Percentiles rank a stretch among this genome's conserved stretches.
Conservation (phyloP, 345 rosid species). For the Lepidium africanum region DNA sequence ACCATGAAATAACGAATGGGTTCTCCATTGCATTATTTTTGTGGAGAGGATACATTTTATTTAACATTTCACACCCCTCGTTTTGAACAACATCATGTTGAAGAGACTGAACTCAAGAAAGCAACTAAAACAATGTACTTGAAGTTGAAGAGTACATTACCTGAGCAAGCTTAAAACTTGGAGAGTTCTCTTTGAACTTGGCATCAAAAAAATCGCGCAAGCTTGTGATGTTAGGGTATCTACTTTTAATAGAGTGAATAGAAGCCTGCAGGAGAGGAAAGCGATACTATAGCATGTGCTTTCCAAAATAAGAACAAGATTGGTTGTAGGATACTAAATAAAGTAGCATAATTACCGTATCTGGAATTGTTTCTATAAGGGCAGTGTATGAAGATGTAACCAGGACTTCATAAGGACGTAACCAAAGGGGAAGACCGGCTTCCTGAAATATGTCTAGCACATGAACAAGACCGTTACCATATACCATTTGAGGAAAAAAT, state of each 20-base stretch:
- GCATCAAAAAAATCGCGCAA: slow-evolving; percentile 88
- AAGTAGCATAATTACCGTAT: slow-evolving; percentile 49
- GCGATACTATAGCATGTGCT: no score
- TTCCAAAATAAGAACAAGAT: no score
- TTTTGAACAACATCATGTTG: not conserved
- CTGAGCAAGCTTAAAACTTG: slow-evolving; percentile 94
- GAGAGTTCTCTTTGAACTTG: slow-evolving; percentile 74
- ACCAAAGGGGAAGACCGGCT: slow-evolving; percentile 99
- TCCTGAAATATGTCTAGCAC: slow-evolving; percentile 90
- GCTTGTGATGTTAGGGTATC: slow-evolving; percentile 76
- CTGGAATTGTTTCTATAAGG: slow-evolving; percentile 95
- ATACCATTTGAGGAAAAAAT: not conserved
- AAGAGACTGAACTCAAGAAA: not conserved
- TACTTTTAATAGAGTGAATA: slow-evolving; percentile 82
- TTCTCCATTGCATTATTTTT: not conserved
- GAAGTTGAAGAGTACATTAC: slow-evolving; percentile 32
- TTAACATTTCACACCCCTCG: not conserved
- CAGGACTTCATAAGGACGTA: slow-evolving; percentile 91
- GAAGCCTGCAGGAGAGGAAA: no score
- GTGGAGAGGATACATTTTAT: not conserved
- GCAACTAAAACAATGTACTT: slow-evolving; percentile 1
- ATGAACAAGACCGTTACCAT: not conserved
- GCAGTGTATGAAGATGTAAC: slow-evolving; percentile 98
- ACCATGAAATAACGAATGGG: not conserved
- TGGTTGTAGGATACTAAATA: no score